Percentiles rank a stretch among this genome's conserved stretches.
These are phyloP conservation scores for Thermothelomyces thermophilus DNA, from an alignment of 2,329 filamentous ascomycete genomes.

Conservation along the genomic window DNA sequence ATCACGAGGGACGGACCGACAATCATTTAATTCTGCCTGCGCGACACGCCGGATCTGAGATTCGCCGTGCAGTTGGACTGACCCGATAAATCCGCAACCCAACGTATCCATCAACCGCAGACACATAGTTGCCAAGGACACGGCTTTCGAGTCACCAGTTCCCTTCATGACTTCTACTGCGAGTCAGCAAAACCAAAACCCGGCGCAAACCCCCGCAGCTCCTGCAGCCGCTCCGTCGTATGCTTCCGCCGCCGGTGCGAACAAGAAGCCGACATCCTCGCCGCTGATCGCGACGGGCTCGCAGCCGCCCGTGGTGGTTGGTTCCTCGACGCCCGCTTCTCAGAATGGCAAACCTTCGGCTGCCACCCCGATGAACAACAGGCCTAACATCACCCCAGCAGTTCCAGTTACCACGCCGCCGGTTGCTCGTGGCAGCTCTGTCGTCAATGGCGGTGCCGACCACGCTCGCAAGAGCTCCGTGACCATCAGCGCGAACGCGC, in stretches of 20 bases:
- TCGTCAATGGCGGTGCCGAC: constrained; percentile 64
- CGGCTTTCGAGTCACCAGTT: constrained; percentile 30
- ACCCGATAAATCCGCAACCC: constrained; percentile 14
- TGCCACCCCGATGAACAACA: constrained; percentile 80
- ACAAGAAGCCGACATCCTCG: constrained; percentile 56
- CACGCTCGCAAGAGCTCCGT: constrained; percentile 84
- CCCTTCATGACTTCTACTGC: constrained; percentile 57
- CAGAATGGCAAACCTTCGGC: constrained; percentile 60
- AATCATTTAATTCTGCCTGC: constrained; percentile 21
- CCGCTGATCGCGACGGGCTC: constrained; percentile 56
- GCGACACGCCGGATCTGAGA: constrained; percentile 28
- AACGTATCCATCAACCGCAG: not conserved
- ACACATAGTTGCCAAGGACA: constrained; percentile 20
- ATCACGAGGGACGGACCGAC: constrained; percentile 5
- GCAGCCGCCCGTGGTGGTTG: constrained; percentile 49
- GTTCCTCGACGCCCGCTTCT: constrained; percentile 45
- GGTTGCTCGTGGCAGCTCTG: constrained; percentile 56
- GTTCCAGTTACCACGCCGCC: constrained; percentile 50
- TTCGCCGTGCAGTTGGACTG: constrained; percentile 24
- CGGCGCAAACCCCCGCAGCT: constrained; percentile 51
- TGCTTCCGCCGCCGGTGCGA: constrained; percentile 59
- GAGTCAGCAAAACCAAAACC: constrained; percentile 45
- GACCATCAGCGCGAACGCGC: constrained; percentile 80
- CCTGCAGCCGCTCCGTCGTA: constrained; percentile 54
- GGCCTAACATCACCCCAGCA: constrained; percentile 62